These are phyloP conservation scores for Anisodus tanguticus DNA, from an alignment of 257 asterid species.

Conservation along the genomic window DNA sequence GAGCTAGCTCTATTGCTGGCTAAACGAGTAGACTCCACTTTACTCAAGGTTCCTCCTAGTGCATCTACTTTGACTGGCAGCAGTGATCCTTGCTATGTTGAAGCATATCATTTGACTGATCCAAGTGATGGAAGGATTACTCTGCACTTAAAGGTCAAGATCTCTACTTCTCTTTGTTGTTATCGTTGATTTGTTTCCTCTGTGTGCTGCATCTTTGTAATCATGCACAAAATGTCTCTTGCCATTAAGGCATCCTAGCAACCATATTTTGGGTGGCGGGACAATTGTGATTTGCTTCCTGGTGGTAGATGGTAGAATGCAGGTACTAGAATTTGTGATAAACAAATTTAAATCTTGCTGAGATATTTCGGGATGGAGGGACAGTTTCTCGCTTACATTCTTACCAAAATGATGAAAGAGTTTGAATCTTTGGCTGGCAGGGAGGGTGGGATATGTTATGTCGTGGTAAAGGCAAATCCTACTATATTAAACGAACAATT, in stretches of 20 bases:
- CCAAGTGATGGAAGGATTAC: conserved; percentile 88
- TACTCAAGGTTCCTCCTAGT: conserved; percentile 78
- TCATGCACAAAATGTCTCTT: not conserved
- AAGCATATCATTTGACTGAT: conserved; percentile 88
- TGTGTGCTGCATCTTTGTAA: not conserved
- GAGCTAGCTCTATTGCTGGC: conserved; percentile 74
- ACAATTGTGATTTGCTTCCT: not conserved
- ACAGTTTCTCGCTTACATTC: not conserved
- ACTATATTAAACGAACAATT: not conserved
- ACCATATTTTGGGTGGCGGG: not conserved
- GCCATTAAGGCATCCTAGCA: not conserved
- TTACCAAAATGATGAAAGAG: not conserved
- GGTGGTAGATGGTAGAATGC: not conserved
- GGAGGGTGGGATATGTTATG: not conserved
- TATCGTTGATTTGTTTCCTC: not conserved
- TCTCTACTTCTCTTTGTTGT: conserved; percentile 27
- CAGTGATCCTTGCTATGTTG: conserved; percentile 95
- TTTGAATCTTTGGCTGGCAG: conserved; percentile 5
- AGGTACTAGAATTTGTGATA: not conserved
- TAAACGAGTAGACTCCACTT: conserved; percentile 66
- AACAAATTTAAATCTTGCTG: not conserved
- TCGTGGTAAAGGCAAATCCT: conserved; percentile 19
- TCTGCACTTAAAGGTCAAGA: conserved; percentile 78
- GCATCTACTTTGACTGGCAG: conserved; percentile 80
- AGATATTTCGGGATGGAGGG: not conserved